These are phyloP conservation scores for Lipomyces spencermartinsiae DNA, from an alignment of 805 yeast genomes.

Conservation along the genomic window DNA sequence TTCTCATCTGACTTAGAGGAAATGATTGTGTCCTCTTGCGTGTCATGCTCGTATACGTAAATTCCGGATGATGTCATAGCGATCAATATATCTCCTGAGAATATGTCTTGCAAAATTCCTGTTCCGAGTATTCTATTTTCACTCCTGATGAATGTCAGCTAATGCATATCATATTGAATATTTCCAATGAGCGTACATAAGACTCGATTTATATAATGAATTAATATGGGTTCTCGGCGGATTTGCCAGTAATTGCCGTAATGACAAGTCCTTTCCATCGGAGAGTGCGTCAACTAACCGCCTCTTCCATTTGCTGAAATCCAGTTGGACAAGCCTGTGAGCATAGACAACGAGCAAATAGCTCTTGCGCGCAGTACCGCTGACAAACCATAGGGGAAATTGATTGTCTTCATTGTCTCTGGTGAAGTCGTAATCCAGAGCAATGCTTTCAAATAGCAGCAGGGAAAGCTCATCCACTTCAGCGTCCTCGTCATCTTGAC, in stretches of 20 bases:
- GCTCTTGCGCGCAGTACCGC: neutral
- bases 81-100: conserved; percentile 23
- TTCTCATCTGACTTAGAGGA: neutral
- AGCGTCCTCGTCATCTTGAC: neutral
- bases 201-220: conserved; percentile 1
- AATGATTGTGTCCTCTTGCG: neutral
- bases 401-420: neutral
- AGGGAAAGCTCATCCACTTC: conserved; percentile 3
- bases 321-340: conserved; percentile 17
- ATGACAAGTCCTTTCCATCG: conserved; percentile 12
- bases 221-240: conserved; percentile 12
- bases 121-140: conserved; percentile 16
- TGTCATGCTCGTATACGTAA: conserved; percentile 11
- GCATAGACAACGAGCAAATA: conserved; percentile 17
- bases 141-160: neutral
- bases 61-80: conserved; percentile 9
- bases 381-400: conserved; percentile 14
- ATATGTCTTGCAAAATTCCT: conserved; percentile 15
- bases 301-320: conserved; percentile 19
- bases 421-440: conserved; percentile 3
- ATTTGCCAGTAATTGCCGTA: conserved; percentile 11
- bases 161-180: neutral
- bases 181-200: neutral
- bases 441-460: conserved; percentile 21
- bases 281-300: conserved; percentile 18